Evolutionary conservation across 345 rosid species (phyloP).

Genomic region (Moringa oleifera): DNA sequence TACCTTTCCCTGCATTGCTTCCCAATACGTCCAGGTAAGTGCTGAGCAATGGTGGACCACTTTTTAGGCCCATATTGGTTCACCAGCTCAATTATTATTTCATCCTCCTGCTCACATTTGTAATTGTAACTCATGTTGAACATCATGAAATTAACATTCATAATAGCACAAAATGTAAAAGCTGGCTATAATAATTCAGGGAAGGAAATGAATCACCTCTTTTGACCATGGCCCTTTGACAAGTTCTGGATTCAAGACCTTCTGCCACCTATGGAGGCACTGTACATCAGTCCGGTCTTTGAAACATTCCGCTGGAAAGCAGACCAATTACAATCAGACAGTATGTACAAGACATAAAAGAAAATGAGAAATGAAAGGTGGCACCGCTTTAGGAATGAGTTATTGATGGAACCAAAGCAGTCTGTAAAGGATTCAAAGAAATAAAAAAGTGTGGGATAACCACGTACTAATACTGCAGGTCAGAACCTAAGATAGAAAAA

Average conservation of each 20-base stretch:
- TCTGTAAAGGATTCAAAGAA: not conserved
- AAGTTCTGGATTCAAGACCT: slow-evolving; percentile 97
- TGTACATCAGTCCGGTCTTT: slow-evolving; percentile 99
- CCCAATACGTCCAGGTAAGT: slow-evolving; percentile 95
- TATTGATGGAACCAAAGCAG: not conserved
- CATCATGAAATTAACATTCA: not conserved
- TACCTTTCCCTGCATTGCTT: slow-evolving; percentile 98
- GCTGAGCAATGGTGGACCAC: slow-evolving; percentile 97
- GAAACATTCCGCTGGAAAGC: slow-evolving; percentile 88
- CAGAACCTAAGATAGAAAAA: too few relatives aligned
- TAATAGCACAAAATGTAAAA: slow-evolving; percentile 10
- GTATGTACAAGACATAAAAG: not conserved
- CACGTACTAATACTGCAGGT: too few relatives aligned
- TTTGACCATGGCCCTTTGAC: slow-evolving; percentile 99
- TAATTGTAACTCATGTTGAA: slow-evolving; percentile 11
- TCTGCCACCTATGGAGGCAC: slow-evolving; percentile 99
- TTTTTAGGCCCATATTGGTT: slow-evolving; percentile 84
- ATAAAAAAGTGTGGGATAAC: too few relatives aligned
- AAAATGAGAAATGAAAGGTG: not conserved
- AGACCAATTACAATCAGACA: slow-evolving; percentile 29
- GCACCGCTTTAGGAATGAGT: not conserved
- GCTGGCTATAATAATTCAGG: not conserved
- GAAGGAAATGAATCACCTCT: slow-evolving; percentile 53
- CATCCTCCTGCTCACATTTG: slow-evolving; percentile 69
- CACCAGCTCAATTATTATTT: slow-evolving; percentile 74